These are phyloP conservation scores for Articulospora tetracladia DNA, from an alignment of 495 filamentous ascomycete species.

Conservation along the genomic window DNA sequence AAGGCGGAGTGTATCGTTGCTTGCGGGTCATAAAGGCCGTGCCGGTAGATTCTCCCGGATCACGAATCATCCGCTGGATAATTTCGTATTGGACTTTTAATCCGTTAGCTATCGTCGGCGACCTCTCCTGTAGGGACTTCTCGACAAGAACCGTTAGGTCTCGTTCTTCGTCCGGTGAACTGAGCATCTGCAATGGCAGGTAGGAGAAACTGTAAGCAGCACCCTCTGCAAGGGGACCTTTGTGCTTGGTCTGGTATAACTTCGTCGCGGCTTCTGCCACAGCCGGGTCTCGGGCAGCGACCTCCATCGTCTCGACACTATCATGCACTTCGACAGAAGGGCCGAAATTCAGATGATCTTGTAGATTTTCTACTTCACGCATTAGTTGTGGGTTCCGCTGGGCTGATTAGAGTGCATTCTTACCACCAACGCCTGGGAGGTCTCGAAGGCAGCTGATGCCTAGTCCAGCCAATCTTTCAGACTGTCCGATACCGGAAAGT, in stretches of 20 bases:
- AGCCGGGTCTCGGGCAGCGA: constrained; percentile 4
- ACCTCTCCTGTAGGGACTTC: constrained; percentile 19
- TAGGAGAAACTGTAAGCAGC: constrained; percentile 14
- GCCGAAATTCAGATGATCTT: constrained; percentile 57
- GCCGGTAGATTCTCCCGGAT: constrained; percentile 19
- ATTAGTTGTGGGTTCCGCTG: background rate
- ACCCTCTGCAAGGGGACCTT: constrained; percentile 7
- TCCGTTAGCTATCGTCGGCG: constrained; percentile 17
- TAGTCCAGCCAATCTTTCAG: constrained; percentile 33
- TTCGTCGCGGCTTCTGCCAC: constrained; percentile 28
- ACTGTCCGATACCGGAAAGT: constrained; percentile 18
- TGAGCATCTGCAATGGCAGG: constrained; percentile 2
- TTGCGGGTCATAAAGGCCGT: background rate
- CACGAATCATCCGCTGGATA: constrained; percentile 28
- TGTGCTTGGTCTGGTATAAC: constrained; percentile 38
- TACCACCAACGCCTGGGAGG: constrained; percentile 46
- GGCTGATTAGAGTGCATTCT: background rate
- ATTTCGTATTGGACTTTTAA: constrained; percentile 30
- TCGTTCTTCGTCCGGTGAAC: constrained; percentile 43
- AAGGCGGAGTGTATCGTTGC: constrained; percentile 16
- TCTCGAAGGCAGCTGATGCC: constrained; percentile 50
- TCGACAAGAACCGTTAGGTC: constrained; percentile 45
- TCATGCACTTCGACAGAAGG: constrained; percentile 38
- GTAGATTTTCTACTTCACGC: constrained; percentile 50
- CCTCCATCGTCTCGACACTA: background rate